These are phyloP conservation scores for Phytophthora ohioensis DNA, from an alignment of 352 stramenopile species.

Conservation along the genomic window DNA sequence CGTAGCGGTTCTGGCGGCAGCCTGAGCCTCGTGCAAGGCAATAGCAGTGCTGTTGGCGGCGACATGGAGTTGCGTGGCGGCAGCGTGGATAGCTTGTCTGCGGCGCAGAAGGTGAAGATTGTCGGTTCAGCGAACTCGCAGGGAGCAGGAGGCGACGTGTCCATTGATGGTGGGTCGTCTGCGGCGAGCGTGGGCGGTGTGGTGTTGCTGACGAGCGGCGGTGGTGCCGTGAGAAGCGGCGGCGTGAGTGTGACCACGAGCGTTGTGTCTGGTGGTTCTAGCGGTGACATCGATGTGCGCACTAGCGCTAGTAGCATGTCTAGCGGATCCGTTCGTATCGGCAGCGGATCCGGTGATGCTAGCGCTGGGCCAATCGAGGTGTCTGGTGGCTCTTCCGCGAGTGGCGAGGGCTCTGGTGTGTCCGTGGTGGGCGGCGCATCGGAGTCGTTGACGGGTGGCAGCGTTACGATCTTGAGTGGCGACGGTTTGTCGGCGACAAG, in stretches of 20 bases:
- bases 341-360: no score
- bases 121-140: slow-evolving; percentile 31
- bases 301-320: no score
- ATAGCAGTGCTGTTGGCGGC: slow-evolving; percentile 27
- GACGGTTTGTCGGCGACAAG: no score
- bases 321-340: no score
- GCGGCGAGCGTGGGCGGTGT: slow-evolving; percentile 20
- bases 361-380: no score
- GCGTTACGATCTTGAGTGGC: no score
- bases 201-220: slow-evolving; percentile 29
- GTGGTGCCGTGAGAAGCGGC: slow-evolving; percentile 26
- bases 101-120: slow-evolving; percentile 32
- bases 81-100: slow-evolving; percentile 18
- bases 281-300: no score
- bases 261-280: slow-evolving; percentile 18
- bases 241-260: slow-evolving; percentile 27
- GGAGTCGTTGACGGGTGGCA: no score
- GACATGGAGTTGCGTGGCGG: slow-evolving; percentile 36
- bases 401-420: no score
- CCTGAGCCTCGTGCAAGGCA: slow-evolving; percentile 32
- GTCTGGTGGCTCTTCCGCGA: no score
- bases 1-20: slow-evolving; percentile 33
- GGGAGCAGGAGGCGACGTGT: slow-evolving; percentile 35
- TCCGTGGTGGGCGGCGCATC: no score
- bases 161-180: slow-evolving; percentile 34